Evolutionary conservation across 345 rosid species (phyloP), one percentile per base, ranked within the genome.

Genomic region (Passiflora organensis): DNA sequence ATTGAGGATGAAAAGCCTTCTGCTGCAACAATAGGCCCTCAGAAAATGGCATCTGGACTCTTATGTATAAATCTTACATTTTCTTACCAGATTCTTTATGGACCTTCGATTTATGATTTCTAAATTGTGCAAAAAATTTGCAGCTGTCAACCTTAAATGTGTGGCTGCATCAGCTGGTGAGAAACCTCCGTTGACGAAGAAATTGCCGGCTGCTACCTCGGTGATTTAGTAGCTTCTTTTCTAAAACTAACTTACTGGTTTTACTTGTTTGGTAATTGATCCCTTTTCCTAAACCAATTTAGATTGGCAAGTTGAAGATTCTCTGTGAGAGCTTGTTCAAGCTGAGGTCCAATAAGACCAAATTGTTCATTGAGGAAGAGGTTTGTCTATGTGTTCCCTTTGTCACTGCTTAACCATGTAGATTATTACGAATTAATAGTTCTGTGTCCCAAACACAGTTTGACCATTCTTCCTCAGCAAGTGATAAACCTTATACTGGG

Each of bases 161-260:
- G 85, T 86, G 51, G 95, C 86, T 55, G 74, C 95, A 59, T 84
- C 99, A 0, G 72, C 79, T 37, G 89, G 97, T n/a, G 96, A 93
- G 79, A 89, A 84, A 66, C 81, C 80, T 24, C 72, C 52, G 13
- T 17, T 84, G 72, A 83, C 78, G 37, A 87, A 89, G 77, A 93
- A 84, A 75, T 67, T 93, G 64, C 96, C 99, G 16, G 83, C 95
- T 71, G 78, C 81, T 54, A 77, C 89, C 39, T 82, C 89, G 72
- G 96, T 93, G 59, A 74, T 48, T 42, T 60, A 71, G 70, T 16
- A 9, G 22, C 58, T 51, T 36, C 38, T 56, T 44, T 44, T 20
- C 20, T 55, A 14, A 25, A 42, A n/a, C 6, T 18, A n/a, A 4
- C 17, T 16, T 55, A 43, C 16, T 15, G 41, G 2, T 34, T 48